Conservation (phyloP, 257 asterid species). For the Gentiana macrophylla region DNA sequence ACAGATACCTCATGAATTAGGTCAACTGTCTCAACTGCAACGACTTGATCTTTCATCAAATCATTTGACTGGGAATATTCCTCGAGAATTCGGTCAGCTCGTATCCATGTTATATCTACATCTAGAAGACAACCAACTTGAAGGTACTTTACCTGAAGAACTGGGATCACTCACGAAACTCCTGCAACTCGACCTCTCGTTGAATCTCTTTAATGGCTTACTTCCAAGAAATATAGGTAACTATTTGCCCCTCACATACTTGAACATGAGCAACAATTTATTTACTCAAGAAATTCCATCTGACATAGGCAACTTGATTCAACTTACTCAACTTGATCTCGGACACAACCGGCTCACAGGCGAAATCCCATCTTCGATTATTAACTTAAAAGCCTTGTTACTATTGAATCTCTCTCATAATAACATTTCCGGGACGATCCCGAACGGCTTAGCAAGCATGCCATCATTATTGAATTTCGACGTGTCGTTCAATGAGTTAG, state of each 20-base stretch:
- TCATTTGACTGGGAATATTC: constrained; percentile 17
- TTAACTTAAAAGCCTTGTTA: not conserved
- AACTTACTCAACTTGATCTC: constrained; percentile 22
- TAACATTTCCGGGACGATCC: constrained; percentile 20
- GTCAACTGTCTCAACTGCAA: constrained; percentile 8
- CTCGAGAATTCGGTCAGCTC: constrained; percentile 16
- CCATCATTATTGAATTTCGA: constrained; percentile 15
- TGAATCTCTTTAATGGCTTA: constrained; percentile 18
- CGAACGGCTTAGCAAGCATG: constrained; percentile 10
- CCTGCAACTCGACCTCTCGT: constrained; percentile 11
- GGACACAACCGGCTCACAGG: constrained; percentile 19
- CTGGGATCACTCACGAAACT: constrained; percentile 11
- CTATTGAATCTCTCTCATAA: constrained; percentile 1
- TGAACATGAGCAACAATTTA: constrained; percentile 22
- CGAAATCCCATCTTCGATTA: constrained; percentile 12
- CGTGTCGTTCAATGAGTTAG: constrained; percentile 29
- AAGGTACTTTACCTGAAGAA: constrained; percentile 18
- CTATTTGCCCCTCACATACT: too few relatives aligned
- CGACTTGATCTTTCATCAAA: constrained; percentile 27
- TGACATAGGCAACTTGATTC: constrained; percentile 16
- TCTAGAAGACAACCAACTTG: constrained; percentile 16
- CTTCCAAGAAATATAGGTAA: constrained; percentile 14
- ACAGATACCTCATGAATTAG: constrained; percentile 17
- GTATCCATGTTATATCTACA: constrained; percentile 7
- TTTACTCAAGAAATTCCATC: constrained; percentile 17